phyloP scores from a whole-genome alignment of 2,329 filamentous ascomycete species.

The Ceratocystis cacaofunesta region DNA sequence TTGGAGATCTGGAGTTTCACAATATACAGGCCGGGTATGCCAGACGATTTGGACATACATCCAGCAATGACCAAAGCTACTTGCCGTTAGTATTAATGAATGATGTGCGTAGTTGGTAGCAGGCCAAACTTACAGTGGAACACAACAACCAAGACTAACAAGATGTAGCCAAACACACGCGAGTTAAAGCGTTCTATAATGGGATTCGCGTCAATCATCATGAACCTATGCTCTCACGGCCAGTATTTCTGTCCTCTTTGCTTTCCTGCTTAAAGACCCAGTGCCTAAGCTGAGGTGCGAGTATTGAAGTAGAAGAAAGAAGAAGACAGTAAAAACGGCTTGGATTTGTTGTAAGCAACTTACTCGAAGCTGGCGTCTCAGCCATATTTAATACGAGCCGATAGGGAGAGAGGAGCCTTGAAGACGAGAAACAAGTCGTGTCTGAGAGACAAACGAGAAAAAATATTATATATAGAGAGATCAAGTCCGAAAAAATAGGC shows the following conservation, averaged over 20 bases:
- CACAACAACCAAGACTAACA: slow-evolving; percentile 15
- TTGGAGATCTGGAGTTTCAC: slow-evolving; percentile 11
- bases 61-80: slow-evolving; percentile 15
- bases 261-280: neutral
- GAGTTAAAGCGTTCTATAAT: slow-evolving; percentile 16
- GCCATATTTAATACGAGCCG: slow-evolving; percentile 14
- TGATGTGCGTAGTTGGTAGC: neutral
- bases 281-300: neutral
- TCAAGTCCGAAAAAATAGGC: neutral
- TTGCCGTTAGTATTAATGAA: neutral
- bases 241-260: neutral
- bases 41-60: slow-evolving; percentile 17
- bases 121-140: slow-evolving; percentile 12
- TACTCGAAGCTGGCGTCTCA: slow-evolving; percentile 16
- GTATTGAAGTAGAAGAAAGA: neutral
- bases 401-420: neutral
- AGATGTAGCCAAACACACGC: slow-evolving; percentile 15
- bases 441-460: neutral
- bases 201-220: slow-evolving; percentile 10
- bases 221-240: neutral
- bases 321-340: neutral
- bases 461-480: neutral
- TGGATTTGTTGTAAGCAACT: slow-evolving; percentile 2
- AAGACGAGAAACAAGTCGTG: neutral
- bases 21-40: slow-evolving; percentile 15